phyloP scores from a whole-genome alignment of 2,329 filamentous ascomycete genomes.

The Botrytis sinoallii region DNA sequence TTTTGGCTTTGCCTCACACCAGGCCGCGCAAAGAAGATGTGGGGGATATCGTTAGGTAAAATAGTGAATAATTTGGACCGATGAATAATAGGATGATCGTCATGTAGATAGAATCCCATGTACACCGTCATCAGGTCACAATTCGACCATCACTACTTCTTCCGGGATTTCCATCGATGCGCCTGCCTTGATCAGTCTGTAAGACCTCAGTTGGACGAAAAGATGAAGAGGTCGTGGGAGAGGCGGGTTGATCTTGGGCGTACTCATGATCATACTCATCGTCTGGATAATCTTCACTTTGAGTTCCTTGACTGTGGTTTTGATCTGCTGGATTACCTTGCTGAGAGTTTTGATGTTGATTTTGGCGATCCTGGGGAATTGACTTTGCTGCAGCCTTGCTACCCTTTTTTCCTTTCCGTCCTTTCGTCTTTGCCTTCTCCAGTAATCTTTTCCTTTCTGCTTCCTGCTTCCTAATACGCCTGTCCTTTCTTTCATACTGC shows the following conservation, averaged over 20 bases:
- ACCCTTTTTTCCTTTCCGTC: conserved; percentile 81
- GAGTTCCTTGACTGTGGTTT: conserved; percentile 40
- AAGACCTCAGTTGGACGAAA: conserved; percentile 6
- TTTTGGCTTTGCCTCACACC: conserved; percentile 3
- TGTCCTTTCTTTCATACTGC: conserved; percentile 92
- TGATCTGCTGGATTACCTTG: conserved; percentile 35
- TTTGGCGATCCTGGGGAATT: conserved; percentile 31
- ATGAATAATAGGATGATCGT: neutral
- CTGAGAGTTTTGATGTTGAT: conserved; percentile 39
- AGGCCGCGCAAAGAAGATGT: neutral
- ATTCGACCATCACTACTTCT: conserved; percentile 14
- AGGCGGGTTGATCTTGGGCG: conserved; percentile 18
- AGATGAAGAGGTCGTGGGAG: conserved; percentile 1
- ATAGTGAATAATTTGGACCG: neutral
- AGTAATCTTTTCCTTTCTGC: conserved; percentile 81
- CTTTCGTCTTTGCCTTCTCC: conserved; percentile 93
- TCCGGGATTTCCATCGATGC: conserved; percentile 6
- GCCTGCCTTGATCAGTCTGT: conserved; percentile 3
- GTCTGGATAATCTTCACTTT: conserved; percentile 48
- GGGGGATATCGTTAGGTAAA: neutral
- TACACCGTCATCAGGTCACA: neutral
- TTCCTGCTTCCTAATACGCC: conserved; percentile 75
- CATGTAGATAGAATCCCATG: neutral
- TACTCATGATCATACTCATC: conserved; percentile 50
- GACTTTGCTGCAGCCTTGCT: conserved; percentile 50